Base-by-base conservation (phyloP, 2,329 filamentous ascomycete species). In the Penicillium psychrosexuale region DNA sequence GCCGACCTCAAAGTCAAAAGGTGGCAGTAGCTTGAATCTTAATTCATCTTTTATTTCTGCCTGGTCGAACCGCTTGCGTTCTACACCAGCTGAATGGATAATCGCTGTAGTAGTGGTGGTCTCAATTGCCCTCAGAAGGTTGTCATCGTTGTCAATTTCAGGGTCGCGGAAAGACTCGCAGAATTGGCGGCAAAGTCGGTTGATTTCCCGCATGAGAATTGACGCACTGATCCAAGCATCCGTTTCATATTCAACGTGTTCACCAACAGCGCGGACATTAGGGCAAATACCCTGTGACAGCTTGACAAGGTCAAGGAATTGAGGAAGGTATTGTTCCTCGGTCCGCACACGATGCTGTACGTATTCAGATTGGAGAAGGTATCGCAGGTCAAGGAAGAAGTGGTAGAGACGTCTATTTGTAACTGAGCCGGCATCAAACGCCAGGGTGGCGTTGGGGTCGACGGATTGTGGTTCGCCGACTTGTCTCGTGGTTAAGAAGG, bases 161-260 rank as follows among this genome's bases (percentile, higher is more conserved):
- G 82, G 82, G 67, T 86, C 83, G 47, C 85, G 84, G 78, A 96
- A 99, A 0, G 94, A 87, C 64, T 96, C 90, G 0, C 91, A 87
- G 55, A 97, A 88, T 66, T 94, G 89, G 59, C 92, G 83, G 67
- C 93, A 96, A 36, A 97, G 82, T 51, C 90, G 86, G 69, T 97
- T 97, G 71, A 99, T 93, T 71, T 99, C 93, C 47, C 93, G 84
- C 47, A 94, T 97, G 55, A 99, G 89, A 47, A 97, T 81, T 7
- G 92, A 96, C 3, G 94, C 93, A 55, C 90, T 95, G 50, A 99
- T 97, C 94, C 94, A 99, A 19, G 91, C 89, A 74, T 99, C 95
- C 2, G 92, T 95, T 74, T 99, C 94, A 69, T 97, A 99, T 72
- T 99, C 95, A 31, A 99, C 90, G 71, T 99, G 94, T 68, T 97